Percentiles rank a stretch among this genome's conserved stretches.
Conservation (phyloP, 352 stramenopile genomes). For the Phytophthora pini region DNA sequence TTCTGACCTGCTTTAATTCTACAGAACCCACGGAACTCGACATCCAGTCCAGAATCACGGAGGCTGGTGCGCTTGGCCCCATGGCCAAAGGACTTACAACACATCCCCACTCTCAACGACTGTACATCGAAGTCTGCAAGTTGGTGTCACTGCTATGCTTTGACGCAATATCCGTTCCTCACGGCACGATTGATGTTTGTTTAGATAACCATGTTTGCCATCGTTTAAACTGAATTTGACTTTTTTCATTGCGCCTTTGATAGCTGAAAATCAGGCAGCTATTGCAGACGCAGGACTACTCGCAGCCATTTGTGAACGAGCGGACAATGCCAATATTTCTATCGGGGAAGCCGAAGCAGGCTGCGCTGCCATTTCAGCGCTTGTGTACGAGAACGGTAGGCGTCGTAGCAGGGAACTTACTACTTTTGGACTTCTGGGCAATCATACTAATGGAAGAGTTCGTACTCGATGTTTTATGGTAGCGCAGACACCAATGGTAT, state of each 20-base stretch:
- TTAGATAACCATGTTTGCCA: neutral
- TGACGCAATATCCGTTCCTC: constrained; percentile 48
- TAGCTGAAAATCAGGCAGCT: constrained; percentile 65
- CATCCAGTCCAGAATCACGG: constrained; percentile 64
- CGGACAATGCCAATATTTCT: constrained; percentile 17
- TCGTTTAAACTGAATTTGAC: neutral
- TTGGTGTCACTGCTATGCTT: constrained; percentile 59
- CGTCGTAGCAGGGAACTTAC: too few species aligned
- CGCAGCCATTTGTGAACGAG: constrained; percentile 31
- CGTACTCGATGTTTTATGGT: neutral
- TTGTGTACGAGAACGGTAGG: constrained; percentile 60
- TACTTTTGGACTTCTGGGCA: too few species aligned
- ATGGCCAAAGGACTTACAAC: constrained; percentile 35
- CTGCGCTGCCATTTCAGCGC: constrained; percentile 37
- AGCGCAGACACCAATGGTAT: constrained; percentile 32
- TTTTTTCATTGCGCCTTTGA: neutral
- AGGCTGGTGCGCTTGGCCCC: constrained; percentile 45
- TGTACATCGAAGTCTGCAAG: constrained; percentile 52
- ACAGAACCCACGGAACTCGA: constrained; percentile 57
- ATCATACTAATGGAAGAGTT: neutral
- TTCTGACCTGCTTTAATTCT: constrained; percentile 12
- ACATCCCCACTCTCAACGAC: constrained; percentile 25
- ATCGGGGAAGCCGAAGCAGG: constrained; percentile 34
- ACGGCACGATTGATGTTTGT: constrained; percentile 34
- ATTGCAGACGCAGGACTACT: constrained; percentile 46